Evolutionary conservation across 805 yeast genomes (phyloP), one percentile per base, ranked within the genome.

Genomic region (Candida yuanshanica): DNA sequence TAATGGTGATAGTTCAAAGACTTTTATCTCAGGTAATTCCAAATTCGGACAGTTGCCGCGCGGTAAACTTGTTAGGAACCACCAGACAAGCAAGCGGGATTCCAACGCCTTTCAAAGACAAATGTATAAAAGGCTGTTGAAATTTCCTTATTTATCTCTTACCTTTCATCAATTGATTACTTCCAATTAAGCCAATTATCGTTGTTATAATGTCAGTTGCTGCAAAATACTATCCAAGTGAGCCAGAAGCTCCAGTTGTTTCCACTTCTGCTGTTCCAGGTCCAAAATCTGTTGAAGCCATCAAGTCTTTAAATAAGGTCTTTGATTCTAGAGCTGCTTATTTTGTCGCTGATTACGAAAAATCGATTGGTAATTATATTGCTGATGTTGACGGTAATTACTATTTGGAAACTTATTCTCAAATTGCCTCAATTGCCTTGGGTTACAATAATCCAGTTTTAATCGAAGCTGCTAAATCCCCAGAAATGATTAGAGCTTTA

Each of bases 391-490:
- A 86, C 56, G 95, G 95, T 36, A 86, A 87, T 70, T 58, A 66
- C 27, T 68, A 72, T 56, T 74, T 86, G 54, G 95, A 86, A 60
- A 78, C 79, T 32, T 86, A 85, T 58, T 83, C 87, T 35, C 95
- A 85, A 68, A 83, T 85, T 53, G 86, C 95, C 11, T 85, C 95
- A 12, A 84, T 85, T 50, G 82, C 93, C 14, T 71, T 85, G 45
- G 95, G 95, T 37, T 85, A 85, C 76, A 85, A 86, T 70, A 82
- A 85, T 69, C 95, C 95, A 17, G 81, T 75, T 33, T 69, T 85
- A 50, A 68, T 75, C 39, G 75, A 78, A 64, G 77, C 77, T 38
- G 91, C 93, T 38, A 71, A 70, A 58, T 74, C 86, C 27, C 82
- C 76, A 44, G 81, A 74, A 53, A 80, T 81, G 84, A 64, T 79